Base-by-base conservation (phyloP, 2,329 filamentous ascomycete genomes). In the Trichoderma cornu-damae region DNA sequence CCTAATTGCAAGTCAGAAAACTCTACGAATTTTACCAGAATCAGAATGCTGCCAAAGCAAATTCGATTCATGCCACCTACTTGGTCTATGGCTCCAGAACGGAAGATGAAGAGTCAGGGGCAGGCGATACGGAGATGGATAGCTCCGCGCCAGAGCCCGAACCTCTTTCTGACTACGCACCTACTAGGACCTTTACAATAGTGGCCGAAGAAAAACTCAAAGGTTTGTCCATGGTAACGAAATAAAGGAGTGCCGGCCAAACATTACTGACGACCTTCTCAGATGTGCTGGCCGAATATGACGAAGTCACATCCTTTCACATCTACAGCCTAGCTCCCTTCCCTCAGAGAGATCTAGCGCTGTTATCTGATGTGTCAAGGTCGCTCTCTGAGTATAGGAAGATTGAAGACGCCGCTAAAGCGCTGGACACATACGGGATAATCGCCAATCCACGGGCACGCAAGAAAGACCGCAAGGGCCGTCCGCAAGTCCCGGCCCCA, bases 41-140 rank as follows among this genome's bases (percentile, higher is more conserved):
- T 57, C 88, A 96, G 87, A 70, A 95, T 94, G 82, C 83, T 92
- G 14, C 95, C 84, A 72, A 89, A 60, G 79, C 88, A 0, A 81
- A 84, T 20, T 86, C 84, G 24, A 78, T 96, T n/a, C 84, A 95
- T 73, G 94, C 93, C 43, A 96, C 91, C n/a, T 99, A 96, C 72
- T 77, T 96, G 48, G 69, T 99, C 44, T 88, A 86, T 50, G 94
- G 93, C 37, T 81, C 77, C 20, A 87, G 83, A 66, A 77, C 72
- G 53, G 66, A 67, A 5, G 67, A 68, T 16, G 70, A 72, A 12
- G 63, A 61, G 1, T 66, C 72, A 22, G 74, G 78, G 34, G 79
- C 87, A 64, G 82, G 76, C n/a, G 86, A 88, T 52, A 82, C 90
- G 58, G 84, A 86, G 43, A 87, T 89, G 73, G 81, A 78, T 48